Conservation (phyloP, 129 eudicot genomes). For the Tagetes erecta region DNA sequence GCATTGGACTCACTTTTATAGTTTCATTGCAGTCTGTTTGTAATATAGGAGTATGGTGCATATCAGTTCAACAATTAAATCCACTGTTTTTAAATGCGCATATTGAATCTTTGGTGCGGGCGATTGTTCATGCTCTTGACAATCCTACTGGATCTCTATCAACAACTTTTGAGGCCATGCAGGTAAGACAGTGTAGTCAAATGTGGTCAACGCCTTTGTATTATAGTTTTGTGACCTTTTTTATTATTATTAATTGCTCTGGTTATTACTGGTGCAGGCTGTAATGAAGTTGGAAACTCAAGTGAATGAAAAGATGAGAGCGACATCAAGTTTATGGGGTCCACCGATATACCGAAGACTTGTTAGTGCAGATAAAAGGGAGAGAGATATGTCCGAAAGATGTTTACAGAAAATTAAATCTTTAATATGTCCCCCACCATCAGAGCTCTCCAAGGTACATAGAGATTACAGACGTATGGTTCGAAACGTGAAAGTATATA, state of each 20-base stretch:
- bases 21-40: constrained; percentile 64
- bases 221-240: background rate
- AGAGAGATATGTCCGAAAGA: constrained; percentile 78
- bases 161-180: constrained; percentile 86
- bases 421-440: constrained; percentile 55
- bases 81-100: constrained; percentile 45
- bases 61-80: constrained; percentile 79
- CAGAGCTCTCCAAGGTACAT: constrained; percentile 68
- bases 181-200: constrained; percentile 43
- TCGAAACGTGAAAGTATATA: background rate
- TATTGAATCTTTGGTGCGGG: constrained; percentile 56
- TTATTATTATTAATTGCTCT: background rate
- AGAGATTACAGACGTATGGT: background rate
- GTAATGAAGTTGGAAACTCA: constrained; percentile 62
- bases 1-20: constrained; percentile 10
- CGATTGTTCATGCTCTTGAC: constrained; percentile 78
- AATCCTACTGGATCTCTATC: constrained; percentile 87
- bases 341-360: constrained; percentile 88
- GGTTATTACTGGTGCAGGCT: constrained; percentile 45
- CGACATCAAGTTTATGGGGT: constrained; percentile 64
- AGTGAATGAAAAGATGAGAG: constrained; percentile 68
- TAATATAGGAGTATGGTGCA: constrained; percentile 90
- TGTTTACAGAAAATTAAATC: constrained; percentile 62
- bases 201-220: constrained; percentile 11
- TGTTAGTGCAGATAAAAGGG: constrained; percentile 75